phyloP scores from a whole-genome alignment of 345 rosid species.

The Hypericum perforatum region DNA sequence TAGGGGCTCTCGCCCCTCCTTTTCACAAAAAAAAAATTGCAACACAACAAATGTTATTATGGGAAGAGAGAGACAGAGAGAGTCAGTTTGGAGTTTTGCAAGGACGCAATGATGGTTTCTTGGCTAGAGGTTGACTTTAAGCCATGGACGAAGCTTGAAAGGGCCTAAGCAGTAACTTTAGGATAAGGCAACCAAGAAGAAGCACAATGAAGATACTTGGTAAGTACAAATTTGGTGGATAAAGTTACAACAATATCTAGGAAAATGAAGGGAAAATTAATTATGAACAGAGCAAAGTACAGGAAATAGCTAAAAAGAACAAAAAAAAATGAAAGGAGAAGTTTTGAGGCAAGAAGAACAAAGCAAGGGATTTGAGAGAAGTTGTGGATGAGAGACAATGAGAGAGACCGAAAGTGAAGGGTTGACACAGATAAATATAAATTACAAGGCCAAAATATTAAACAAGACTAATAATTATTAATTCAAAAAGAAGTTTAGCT shows the following conservation, averaged over 20 bases:
- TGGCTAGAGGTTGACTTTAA: constrained; percentile 23
- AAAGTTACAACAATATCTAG: constrained; percentile 14
- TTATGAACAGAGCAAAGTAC: background rate
- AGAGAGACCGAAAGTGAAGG: no score
- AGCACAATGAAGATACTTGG: constrained; percentile 11
- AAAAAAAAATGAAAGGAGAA: background rate
- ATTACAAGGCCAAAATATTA: constrained; percentile 17
- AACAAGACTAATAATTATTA: constrained; percentile 9
- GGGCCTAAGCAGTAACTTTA: constrained; percentile 3
- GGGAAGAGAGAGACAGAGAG: constrained; percentile 7
- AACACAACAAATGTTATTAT: background rate
- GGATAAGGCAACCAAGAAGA: constrained; percentile 21
- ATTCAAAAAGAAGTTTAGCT: constrained; percentile 8
- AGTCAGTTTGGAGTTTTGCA: constrained; percentile 31
- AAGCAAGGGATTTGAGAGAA: constrained; percentile 15
- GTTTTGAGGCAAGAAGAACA: constrained; percentile 1
- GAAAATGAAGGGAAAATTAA: constrained; percentile 9
- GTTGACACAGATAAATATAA: constrained; percentile 6
- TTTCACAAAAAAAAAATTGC: no score
- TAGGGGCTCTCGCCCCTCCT: no score
- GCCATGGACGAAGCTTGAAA: no score
- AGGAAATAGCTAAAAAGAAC: background rate
- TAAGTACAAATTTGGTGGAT: constrained; percentile 8
- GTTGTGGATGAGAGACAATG: constrained; percentile 11
- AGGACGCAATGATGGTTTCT: constrained; percentile 44